Conservation (phyloP, 2,329 filamentous ascomycete species). For the Graphiopsis chlorocephala region DNA sequence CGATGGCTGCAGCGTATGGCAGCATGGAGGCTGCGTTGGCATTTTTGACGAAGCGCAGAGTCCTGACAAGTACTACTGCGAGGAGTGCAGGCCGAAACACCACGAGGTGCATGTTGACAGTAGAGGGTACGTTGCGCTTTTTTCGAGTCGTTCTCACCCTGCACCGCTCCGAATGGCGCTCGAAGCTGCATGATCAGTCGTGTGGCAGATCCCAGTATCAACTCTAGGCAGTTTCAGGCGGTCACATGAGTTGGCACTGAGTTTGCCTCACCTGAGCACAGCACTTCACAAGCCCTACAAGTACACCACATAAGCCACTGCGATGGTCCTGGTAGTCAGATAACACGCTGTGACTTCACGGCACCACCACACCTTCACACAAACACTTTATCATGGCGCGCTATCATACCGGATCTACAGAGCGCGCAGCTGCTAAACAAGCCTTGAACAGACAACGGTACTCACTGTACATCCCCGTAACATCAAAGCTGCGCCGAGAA, state of each 20-base stretch:
- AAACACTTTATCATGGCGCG: conserved; percentile 23
- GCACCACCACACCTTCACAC: background rate
- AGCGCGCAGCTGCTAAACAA: conserved; percentile 29
- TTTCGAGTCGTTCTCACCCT: conserved; percentile 5
- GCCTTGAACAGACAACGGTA: conserved; percentile 54
- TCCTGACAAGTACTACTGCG: conserved; percentile 97
- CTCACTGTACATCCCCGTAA: conserved; percentile 61
- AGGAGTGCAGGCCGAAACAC: conserved; percentile 86
- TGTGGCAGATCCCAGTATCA: background rate
- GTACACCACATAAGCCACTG: background rate
- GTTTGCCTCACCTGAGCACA: background rate
- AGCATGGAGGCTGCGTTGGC: conserved; percentile 95
- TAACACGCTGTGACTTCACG: background rate
- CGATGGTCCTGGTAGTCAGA: background rate
- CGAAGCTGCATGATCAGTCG: background rate
- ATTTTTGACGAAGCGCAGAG: conserved; percentile 92
- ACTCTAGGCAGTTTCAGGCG: background rate
- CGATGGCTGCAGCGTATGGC: conserved; percentile 97
- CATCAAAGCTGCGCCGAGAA: conserved; percentile 53
- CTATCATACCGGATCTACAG: conserved; percentile 25
- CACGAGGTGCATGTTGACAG: conserved; percentile 77
- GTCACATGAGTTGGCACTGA: background rate
- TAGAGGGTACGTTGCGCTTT: conserved; percentile 70
- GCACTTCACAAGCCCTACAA: background rate
- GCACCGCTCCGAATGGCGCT: background rate